Evolutionary conservation across 129 eudicot genomes (phyloP), one percentile per base, ranked within the genome.

Genomic region (Deinandra increscens): DNA sequence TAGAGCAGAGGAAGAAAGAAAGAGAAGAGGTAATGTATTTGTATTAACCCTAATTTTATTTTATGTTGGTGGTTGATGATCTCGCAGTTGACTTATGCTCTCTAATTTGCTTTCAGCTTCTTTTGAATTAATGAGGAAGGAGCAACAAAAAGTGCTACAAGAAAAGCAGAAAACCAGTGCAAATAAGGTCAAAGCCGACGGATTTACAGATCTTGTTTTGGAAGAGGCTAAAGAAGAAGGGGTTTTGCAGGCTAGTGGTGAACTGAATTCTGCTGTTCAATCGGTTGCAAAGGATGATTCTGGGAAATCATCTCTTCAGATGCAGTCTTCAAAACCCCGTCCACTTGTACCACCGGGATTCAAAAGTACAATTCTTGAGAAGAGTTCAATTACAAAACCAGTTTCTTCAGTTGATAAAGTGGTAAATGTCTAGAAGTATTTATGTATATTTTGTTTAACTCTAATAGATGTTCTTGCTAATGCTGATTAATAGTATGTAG

Each of bases 271-370:
- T 38, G 56, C 72, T 55, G 61, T 49, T 53, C 74, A 49, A 72
- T 66, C 81, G 66, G 58, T 77, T 74, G 41, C 82, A 46, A 77
- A 67, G 68, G 81, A 76, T 74, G 89, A 83, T 64, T 59, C 86
- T 41, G 84, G 85, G 59, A 94, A 78, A 68, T 77, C 80, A 31
- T 64, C 91, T 33, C 10, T 72, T 71, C 39, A 71, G 66, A 59
- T 80, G 50, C 91, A 85, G 69, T 72, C 88, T 73, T 81, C 85
- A 65, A 80, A 80, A 78, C 73, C 81, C 45, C 82, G 99, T 50
- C 97, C 99, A 45, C 95, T 83, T 73, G 88, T 94, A 29, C 99
- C 99, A 18, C 99, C 99, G 0, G 99, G 99, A 42, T 94, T 94
- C 81, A 84, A 66, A 51, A 83, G 66, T 79, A 78, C 87, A 51